A percentile compares a stretch with the other conserved stretches of the same genome.
phyloP scores from a whole-genome alignment of 2,329 filamentous ascomycete species.

The Xylariaceae sp. region DNA sequence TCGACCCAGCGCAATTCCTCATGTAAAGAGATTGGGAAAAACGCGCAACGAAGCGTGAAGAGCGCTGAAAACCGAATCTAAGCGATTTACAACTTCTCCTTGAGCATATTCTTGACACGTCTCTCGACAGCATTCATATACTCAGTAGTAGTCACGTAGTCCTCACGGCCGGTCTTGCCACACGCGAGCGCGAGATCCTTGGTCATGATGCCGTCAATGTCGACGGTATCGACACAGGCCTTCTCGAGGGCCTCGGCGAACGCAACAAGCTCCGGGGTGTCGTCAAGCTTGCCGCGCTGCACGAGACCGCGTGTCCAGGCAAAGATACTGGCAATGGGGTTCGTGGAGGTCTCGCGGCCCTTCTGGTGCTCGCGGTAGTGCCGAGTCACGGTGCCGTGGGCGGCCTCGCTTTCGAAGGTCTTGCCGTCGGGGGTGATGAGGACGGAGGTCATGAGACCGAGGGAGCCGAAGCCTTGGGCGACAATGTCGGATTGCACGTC shows the following conservation, averaged over 20 bases:
- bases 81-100: conserved; percentile 63
- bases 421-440: conserved; percentile 95
- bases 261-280: conserved; percentile 83
- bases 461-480: conserved; percentile 94
- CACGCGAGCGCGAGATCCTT: conserved; percentile 97
- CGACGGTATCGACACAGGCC: conserved; percentile 91
- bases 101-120: conserved; percentile 75
- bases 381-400: conserved; percentile 95
- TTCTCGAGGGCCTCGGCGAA: conserved; percentile 91
- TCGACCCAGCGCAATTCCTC: no score
- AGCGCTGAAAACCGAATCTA: no score
- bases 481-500: conserved; percentile 99
- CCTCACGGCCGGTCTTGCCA: conserved; percentile 76
- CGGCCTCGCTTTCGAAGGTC: conserved; percentile 95
- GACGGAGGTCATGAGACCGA: conserved; percentile 97
- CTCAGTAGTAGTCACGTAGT: conserved; percentile 88
- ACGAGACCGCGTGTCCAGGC: conserved; percentile 94
- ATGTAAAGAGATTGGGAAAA: no score
- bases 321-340: conserved; percentile 98
- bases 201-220: conserved; percentile 95
- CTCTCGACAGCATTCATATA: conserved; percentile 92
- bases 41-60: no score
- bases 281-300: conserved; percentile 89
- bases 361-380: conserved; percentile 99
- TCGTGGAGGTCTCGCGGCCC: conserved; percentile 93